These are phyloP conservation scores for Carex parvula DNA, from an alignment of 176 grass and related monocot species.

Conservation along the genomic window DNA sequence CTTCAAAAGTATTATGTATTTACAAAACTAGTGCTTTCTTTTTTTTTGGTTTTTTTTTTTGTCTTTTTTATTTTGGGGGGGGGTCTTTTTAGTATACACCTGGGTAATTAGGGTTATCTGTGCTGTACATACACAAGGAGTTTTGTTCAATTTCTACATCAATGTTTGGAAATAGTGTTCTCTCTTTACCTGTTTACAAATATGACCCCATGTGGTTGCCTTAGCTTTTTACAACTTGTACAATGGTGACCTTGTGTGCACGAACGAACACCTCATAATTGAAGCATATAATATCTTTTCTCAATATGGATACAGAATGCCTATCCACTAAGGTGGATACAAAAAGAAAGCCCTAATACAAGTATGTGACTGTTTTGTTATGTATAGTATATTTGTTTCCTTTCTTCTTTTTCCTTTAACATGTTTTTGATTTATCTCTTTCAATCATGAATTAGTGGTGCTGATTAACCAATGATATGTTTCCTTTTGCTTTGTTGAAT, in stretches of 20 bases:
- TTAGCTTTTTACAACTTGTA: not conserved
- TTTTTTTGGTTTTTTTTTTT: constrained; percentile 21
- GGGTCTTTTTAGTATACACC: constrained; percentile 18
- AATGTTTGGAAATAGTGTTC: constrained; percentile 5
- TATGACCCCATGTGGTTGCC: not conserved
- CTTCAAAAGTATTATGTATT: constrained; percentile 53
- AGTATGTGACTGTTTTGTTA: not conserved
- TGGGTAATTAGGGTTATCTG: constrained; percentile 31
- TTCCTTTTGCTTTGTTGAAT: constrained; percentile 19
- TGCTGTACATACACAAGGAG: constrained; percentile 87
- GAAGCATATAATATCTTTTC: not conserved
- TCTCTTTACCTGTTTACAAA: not conserved
- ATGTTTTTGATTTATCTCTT: not conserved
- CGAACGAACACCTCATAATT: constrained; percentile 6
- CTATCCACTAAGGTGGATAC: constrained; percentile 14
- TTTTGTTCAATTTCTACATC: constrained; percentile 33
- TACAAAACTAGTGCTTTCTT: constrained; percentile 46
- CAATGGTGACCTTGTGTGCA: not conserved
- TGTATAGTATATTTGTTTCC: not conserved
- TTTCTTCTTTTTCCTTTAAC: not conserved
- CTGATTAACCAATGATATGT: constrained; percentile 20
- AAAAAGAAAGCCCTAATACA: not conserved
- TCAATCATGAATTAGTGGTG: constrained; percentile 17
- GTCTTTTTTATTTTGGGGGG: constrained; percentile 30
- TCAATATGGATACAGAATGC: not conserved